Base-by-base conservation (phyloP, 2,329 filamentous ascomycete genomes). In the Drechmeria coniospora region DNA sequence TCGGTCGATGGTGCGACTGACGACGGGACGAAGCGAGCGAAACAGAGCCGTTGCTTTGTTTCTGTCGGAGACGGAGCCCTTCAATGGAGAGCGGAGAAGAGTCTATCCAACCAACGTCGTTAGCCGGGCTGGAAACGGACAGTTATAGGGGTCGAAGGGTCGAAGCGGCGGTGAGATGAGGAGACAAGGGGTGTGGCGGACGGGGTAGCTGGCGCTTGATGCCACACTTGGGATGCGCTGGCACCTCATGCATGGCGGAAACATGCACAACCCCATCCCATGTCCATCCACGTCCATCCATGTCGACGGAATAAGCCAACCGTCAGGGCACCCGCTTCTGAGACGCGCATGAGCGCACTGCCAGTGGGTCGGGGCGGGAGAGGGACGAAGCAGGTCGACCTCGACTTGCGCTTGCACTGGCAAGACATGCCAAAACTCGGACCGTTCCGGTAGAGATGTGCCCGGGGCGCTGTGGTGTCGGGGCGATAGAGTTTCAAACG, bases 181-280 rank as follows among this genome's bases (percentile, higher is more conserved):
- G 19, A 36, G 36, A 36, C 41, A 28, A 38, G 31, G 34, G 33
- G 32, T 31, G 31, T 39, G 38, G 27, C 23, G 36, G 36, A 35
- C 34, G 34, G 36, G 33, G 32, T 31, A 29, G 34, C 34, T 35
- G 38, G 42, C 31, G 32, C 32, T 26, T 39, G 42, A 40, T 42
- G 44, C 41, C 44, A 44, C 46, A 51, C 45, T 47, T 36, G 46
- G 48, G 47, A 51, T 51, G 49, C 46, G 49, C 39, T 51, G 49
- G 49, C 49, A 51, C 34, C 42, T 40, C 63, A 67, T 68, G 64
- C 63, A 68, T 66, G 61, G 65, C 61, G 61, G 61, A 59, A 34
- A 63, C 58, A 61, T 66, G 65, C 63, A 66, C 20, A 21, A 21
- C 10, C 48, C 18, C 25, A 19, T 18, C 32, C 28, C 20, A 34